Evolutionary conservation across 805 yeast species (phyloP), one percentile per base, ranked within the genome.

Genomic region (Pichia scutulata): DNA sequence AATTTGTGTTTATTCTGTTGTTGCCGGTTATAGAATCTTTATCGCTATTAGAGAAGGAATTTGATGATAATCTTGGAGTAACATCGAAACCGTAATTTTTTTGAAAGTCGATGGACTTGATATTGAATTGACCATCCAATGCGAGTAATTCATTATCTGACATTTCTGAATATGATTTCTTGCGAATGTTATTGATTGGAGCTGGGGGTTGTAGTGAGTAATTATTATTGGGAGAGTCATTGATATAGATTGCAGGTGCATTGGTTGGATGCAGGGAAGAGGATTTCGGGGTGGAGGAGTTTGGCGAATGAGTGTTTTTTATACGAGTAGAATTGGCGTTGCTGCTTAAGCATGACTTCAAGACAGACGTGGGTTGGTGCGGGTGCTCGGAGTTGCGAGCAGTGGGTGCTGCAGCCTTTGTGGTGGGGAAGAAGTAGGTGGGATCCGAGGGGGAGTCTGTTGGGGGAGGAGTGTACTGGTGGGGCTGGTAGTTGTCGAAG

Each of bases 71-170:
- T 45, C 52, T 33, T 41, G 53, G 43, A 33, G 44, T 44, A 37
- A 47, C 39, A 49, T 44, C 22, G 46, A 49, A 50, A 45, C 56
- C 52, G 52, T 46, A 57, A 43, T 43, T 44, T 43, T 57, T 57
- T 47, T 70, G 71, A 48, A 76, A 60, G 53, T 75, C 69, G 24
- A 70, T 60, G 1, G 67, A 61, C 52, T 67, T 64, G 22, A 72
- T 66, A 49, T 70, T 66, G 59, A 69, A 78, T 56, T 78, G 82
- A 1, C 77, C 73, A 60, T 78, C 84, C 53, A 78, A 64, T 13
- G 76, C 78, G 63, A 77, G 60, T 51, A 78, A 65, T 60, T 78
- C 82, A 50, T 75, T 79, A 59, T 75, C 70, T 16, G 81, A 69
- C 80, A 78, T 73, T 16, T 70, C 78, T 33, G 74, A 69, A 55